Percentiles rank a stretch among this genome's conserved stretches.
Evolutionary conservation across 768 basidiomycete species (phyloP).

Genomic region (Boletus insuetus): DNA sequence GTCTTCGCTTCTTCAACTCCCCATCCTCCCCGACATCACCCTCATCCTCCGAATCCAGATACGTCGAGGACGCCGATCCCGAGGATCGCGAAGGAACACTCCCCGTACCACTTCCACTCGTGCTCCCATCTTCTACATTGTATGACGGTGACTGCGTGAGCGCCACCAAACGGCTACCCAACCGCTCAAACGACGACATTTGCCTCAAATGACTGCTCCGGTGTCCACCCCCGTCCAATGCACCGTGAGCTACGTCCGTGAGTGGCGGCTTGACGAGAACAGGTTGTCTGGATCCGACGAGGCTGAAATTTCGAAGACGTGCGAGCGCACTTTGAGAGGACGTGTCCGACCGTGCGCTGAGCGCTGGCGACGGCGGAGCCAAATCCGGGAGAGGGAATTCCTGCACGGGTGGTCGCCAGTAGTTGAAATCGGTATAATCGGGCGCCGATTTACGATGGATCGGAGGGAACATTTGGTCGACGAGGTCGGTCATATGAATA

Average conservation of each 20-base stretch:
- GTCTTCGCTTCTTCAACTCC: slow-evolving; percentile 37
- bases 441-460: slow-evolving; percentile 85
- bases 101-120: background rate
- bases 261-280: slow-evolving; percentile 25
- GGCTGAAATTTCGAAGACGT: slow-evolving; percentile 73
- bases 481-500: slow-evolving; percentile 99
- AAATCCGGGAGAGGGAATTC: slow-evolving; percentile 79
- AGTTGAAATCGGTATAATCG: slow-evolving; percentile 97
- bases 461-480: slow-evolving; percentile 99
- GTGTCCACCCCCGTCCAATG: slow-evolving; percentile 16
- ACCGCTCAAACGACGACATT: slow-evolving; percentile 74
- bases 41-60: slow-evolving; percentile 49
- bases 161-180: slow-evolving; percentile 57
- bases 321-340: slow-evolving; percentile 71
- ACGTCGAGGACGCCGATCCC: slow-evolving; percentile 48
- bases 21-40: slow-evolving; percentile 38
- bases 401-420: slow-evolving; percentile 81
- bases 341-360: slow-evolving; percentile 90
- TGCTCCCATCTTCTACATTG: slow-evolving; percentile 15
- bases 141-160: slow-evolving; percentile 43
- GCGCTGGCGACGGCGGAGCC: slow-evolving; percentile 85
- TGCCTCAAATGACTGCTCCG: slow-evolving; percentile 54
- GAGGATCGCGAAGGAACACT: slow-evolving; percentile 59
- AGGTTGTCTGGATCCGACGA: slow-evolving; percentile 52
- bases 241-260: slow-evolving; percentile 7